phyloP scores from a whole-genome alignment of 345 rosid species.

The Populus pruinosa region DNA sequence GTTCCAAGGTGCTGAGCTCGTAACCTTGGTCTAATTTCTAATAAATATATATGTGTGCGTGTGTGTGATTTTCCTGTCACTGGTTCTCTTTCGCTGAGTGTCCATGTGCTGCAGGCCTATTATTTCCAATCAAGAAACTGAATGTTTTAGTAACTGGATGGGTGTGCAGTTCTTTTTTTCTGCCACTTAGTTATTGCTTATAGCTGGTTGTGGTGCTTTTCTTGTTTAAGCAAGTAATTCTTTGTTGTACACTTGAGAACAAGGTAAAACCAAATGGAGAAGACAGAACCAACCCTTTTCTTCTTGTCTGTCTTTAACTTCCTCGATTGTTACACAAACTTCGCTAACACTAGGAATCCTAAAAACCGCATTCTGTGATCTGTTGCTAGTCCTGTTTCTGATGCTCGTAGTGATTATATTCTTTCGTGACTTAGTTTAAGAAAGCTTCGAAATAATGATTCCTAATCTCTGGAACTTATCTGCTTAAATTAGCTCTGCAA shows the following conservation, averaged over 20 bases:
- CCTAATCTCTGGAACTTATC: neutral
- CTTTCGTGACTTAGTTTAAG: neutral
- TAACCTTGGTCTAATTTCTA: constrained; percentile 37
- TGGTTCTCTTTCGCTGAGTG: constrained; percentile 44
- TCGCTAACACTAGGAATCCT: neutral
- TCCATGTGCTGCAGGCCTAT: constrained; percentile 40
- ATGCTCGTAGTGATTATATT: neutral
- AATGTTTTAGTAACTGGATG: constrained; percentile 36
- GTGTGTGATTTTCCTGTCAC: constrained; percentile 11
- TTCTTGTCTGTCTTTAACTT: neutral
- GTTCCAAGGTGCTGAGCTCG: constrained; percentile 30
- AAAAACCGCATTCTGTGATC: neutral
- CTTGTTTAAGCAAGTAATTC: constrained; percentile 6
- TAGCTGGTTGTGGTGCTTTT: neutral
- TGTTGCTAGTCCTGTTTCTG: neutral
- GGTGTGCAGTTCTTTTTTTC: constrained; percentile 29
- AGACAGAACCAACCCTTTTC: neutral
- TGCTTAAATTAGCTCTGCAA: neutral
- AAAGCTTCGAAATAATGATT: neutral
- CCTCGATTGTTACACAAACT: neutral
- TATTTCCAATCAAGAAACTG: constrained; percentile 37
- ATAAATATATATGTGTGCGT: constrained; percentile 8
- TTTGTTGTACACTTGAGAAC: constrained; percentile 28
- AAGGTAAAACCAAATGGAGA: constrained; percentile 12
- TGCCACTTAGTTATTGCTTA: constrained; percentile 19